Conservation (phyloP, 495 filamentous ascomycete genomes). For the Penicillium robsamsonii region DNA sequence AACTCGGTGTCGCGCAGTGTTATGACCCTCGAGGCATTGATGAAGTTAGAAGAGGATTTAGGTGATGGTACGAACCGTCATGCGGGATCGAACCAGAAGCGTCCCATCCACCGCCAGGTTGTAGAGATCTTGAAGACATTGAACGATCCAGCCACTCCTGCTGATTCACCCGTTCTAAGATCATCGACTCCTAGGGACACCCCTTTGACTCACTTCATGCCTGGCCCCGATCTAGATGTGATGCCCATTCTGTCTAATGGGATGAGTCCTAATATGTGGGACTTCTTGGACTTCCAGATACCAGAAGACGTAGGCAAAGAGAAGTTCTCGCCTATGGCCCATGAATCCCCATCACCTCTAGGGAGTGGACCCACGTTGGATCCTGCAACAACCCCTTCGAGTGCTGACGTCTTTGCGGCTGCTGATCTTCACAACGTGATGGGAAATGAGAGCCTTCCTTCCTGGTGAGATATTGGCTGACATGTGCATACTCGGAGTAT, state of each 20-base stretch:
- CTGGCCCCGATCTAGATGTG: constrained; percentile 8
- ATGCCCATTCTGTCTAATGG: constrained; percentile 13
- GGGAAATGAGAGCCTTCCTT: too few relatives aligned
- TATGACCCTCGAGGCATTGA: constrained; percentile 22
- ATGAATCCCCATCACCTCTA: too few relatives aligned
- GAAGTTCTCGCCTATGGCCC: neutral
- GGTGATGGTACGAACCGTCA: neutral
- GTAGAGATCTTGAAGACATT: constrained; percentile 2
- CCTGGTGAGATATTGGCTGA: too few relatives aligned
- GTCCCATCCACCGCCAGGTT: neutral
- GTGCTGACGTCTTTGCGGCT: too few relatives aligned
- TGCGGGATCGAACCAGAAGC: constrained; percentile 1
- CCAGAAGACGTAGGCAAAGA: neutral
- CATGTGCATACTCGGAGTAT: too few relatives aligned
- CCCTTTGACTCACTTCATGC: constrained; percentile 1
- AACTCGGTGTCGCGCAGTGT: constrained; percentile 14
- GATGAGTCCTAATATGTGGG: constrained; percentile 9
- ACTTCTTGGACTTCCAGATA: constrained; percentile 8
- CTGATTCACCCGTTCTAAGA: neutral
- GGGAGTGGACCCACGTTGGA: too few relatives aligned
- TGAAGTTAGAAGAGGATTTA: constrained; percentile 25
- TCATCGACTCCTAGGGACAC: neutral
- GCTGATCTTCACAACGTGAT: too few relatives aligned
- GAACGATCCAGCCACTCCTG: neutral
- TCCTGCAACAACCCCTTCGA: too few relatives aligned